phyloP scores from a whole-genome alignment of 2,329 filamentous ascomycete species.

The Paecilomyces niveus region DNA sequence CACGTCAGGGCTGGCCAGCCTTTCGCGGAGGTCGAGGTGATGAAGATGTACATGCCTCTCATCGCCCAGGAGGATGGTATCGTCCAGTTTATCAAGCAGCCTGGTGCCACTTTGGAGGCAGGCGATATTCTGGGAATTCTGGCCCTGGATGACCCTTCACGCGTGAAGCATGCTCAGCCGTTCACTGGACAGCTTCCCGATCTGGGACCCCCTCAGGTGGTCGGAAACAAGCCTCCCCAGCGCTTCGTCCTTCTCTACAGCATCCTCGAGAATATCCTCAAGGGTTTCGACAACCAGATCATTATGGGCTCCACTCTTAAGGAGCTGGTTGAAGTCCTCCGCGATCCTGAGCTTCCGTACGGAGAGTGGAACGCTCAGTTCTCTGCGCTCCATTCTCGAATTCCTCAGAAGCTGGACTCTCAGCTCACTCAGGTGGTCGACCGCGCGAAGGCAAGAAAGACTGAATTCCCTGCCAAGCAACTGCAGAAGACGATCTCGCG shows the following conservation, averaged over 20 bases:
- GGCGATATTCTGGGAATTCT: conserved; percentile 98
- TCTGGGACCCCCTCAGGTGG: conserved; percentile 75
- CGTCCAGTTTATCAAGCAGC: conserved; percentile 98
- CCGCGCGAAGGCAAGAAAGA: conserved; percentile 65
- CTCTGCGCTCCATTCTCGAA: conserved; percentile 91
- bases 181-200: conserved; percentile 87
- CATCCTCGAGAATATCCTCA: conserved; percentile 79
- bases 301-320: conserved; percentile 85
- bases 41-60: conserved; percentile 99
- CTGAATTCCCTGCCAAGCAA: conserved; percentile 87
- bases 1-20: conserved; percentile 88
- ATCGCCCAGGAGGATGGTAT: conserved; percentile 91
- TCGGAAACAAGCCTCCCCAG: conserved; percentile 88
- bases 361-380: conserved; percentile 96
- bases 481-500: conserved; percentile 76
- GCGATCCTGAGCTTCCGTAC: conserved; percentile 84
- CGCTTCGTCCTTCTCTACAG: conserved; percentile 69
- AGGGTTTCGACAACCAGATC: conserved; percentile 94
- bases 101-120: conserved; percentile 92
- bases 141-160: conserved; percentile 86
- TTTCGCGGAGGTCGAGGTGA: conserved; percentile 97
- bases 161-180: conserved; percentile 92
- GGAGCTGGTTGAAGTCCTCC: conserved; percentile 82
- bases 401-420: conserved; percentile 86
- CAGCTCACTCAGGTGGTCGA: conserved; percentile 81